A percentile compares a stretch with the other conserved stretches of the same genome.
These are phyloP conservation scores for Nemania diffusa DNA, from an alignment of 2,329 filamentous ascomycete species.

Conservation along the genomic window DNA sequence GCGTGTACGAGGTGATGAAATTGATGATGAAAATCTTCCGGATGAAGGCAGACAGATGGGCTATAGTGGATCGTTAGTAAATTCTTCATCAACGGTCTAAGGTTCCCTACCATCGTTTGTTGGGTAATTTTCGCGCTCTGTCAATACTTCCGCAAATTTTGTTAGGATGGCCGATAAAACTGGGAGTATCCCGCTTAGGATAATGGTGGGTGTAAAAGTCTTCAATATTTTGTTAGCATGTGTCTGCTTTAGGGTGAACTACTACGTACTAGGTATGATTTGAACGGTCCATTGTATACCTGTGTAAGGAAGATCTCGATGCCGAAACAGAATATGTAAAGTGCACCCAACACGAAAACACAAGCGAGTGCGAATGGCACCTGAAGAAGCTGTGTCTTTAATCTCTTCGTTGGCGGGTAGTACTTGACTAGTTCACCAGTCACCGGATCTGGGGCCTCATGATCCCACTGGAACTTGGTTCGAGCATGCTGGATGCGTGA, in stretches of 20 bases:
- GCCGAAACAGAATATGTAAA: slow-evolving; percentile 88
- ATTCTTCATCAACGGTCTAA: slow-evolving; percentile 7
- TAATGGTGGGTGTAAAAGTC: slow-evolving; percentile 87
- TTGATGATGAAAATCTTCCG: slow-evolving; percentile 96
- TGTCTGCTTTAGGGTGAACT: background rate
- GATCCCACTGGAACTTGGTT: slow-evolving; percentile 81
- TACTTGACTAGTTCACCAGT: slow-evolving; percentile 82
- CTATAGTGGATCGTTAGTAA: slow-evolving; percentile 52
- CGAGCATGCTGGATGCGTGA: slow-evolving; percentile 82
- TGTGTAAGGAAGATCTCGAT: slow-evolving; percentile 97
- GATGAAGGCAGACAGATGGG: slow-evolving; percentile 84
- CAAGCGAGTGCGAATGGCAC: slow-evolving; percentile 86
- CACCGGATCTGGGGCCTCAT: slow-evolving; percentile 78
- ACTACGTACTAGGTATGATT: slow-evolving; percentile 77
- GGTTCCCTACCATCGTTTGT: slow-evolving; percentile 71
- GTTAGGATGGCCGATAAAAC: slow-evolving; percentile 81
- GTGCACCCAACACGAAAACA: slow-evolving; percentile 75
- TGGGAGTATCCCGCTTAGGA: slow-evolving; percentile 85
- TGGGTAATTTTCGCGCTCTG: slow-evolving; percentile 89
- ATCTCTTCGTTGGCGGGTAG: slow-evolving; percentile 79
- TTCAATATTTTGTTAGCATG: slow-evolving; percentile 51
- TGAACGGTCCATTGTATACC: slow-evolving; percentile 89
- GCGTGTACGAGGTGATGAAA: slow-evolving; percentile 95
- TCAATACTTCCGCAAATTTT: slow-evolving; percentile 78
- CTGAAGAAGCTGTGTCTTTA: slow-evolving; percentile 81